phyloP scores from a whole-genome alignment of 2,329 filamentous ascomycete genomes.

The Penicillium freii region DNA sequence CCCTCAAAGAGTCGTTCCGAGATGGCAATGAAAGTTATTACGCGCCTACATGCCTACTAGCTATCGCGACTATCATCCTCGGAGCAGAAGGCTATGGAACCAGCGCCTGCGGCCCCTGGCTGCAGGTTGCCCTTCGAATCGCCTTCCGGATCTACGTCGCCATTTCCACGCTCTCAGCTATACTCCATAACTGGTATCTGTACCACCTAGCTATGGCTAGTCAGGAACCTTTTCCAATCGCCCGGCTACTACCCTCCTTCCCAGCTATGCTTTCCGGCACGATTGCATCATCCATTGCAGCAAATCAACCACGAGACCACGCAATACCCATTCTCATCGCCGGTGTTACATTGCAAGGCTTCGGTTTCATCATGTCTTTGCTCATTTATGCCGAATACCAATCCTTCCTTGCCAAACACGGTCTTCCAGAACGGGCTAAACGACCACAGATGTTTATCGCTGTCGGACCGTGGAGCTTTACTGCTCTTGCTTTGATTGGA shows the following conservation, averaged over 20 bases:
- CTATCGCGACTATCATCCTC: constrained; percentile 63
- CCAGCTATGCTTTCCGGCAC: constrained; percentile 40
- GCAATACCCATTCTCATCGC: constrained; percentile 45
- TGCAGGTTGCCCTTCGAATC: constrained; percentile 57
- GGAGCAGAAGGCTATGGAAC: constrained; percentile 63
- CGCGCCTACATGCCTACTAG: constrained; percentile 65
- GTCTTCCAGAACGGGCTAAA: constrained; percentile 42
- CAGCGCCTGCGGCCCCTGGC: constrained; percentile 53
- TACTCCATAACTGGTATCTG: constrained; percentile 1
- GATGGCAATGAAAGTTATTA: constrained; percentile 66
- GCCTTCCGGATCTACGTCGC: constrained; percentile 67
- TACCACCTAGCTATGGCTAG: not conserved
- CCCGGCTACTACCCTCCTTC: constrained; percentile 2
- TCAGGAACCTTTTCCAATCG: not conserved
- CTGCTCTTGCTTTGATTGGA: constrained; percentile 47
- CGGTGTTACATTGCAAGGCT: constrained; percentile 46
- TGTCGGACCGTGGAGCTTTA: constrained; percentile 49
- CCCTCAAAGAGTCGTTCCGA: constrained; percentile 53
- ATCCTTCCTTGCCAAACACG: constrained; percentile 42
- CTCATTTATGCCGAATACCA: constrained; percentile 48
- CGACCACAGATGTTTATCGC: constrained; percentile 55
- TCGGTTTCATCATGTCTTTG: constrained; percentile 47
- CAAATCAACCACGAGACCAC: constrained; percentile 29
- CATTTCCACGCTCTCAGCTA: constrained; percentile 33
- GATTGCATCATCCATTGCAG: constrained; percentile 35